Evolutionary conservation across 108 stramenopile species (phyloP), one percentile per base, ranked within the genome.

Genomic region (Mediolabrus comicus): DNA sequence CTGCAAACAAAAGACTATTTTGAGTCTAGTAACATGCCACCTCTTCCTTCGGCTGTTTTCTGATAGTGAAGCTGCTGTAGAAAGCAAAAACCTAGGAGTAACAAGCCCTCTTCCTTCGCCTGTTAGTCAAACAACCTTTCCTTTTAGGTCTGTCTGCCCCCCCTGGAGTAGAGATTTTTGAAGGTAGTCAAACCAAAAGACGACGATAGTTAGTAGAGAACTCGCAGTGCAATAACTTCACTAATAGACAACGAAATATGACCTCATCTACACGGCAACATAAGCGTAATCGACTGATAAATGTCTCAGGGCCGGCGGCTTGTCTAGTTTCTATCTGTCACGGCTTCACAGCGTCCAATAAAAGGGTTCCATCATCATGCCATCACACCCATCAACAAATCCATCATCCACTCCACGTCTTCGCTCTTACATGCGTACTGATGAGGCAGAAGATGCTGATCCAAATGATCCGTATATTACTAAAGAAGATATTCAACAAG

Each of bases 391-490:
- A 60, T 64, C 55, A 64, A n/a, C n/a, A 57, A 32, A 38, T 17
- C 53, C 27, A 24, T 31, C 30, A n/a, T 31, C 62, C 61, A 43
- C 75, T 76, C 19, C 41, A 56, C 53, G 64, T 78, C 59, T 67
- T 53, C 28, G 69, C 77, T 26, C 77, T 69, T 78, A 78, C 69
- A 34, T 78, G 51, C 62, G 74, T 17, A 25, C 58, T 14, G 53
- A 76, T 24, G 51, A 59, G 1, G 59, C 41, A 43, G 62, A 65
- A 14, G 32, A 32, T 8, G 56, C 56, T 17, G 32, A 32, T 30
- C 32, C 56, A 19, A 30, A 68, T 43, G 65, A 56, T 52, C 69
- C 65, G 10, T 60, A 59, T 30, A 53, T 79, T n/a, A 72, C 78
- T 12, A 19, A 13, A 29, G 39, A 61, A 12, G 69, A 79, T 29